Percentiles rank a stretch among this genome's conserved stretches.
These are phyloP conservation scores for Tetraselmis chui DNA, from an alignment of 139 green algal genomes.

Conservation along the genomic window DNA sequence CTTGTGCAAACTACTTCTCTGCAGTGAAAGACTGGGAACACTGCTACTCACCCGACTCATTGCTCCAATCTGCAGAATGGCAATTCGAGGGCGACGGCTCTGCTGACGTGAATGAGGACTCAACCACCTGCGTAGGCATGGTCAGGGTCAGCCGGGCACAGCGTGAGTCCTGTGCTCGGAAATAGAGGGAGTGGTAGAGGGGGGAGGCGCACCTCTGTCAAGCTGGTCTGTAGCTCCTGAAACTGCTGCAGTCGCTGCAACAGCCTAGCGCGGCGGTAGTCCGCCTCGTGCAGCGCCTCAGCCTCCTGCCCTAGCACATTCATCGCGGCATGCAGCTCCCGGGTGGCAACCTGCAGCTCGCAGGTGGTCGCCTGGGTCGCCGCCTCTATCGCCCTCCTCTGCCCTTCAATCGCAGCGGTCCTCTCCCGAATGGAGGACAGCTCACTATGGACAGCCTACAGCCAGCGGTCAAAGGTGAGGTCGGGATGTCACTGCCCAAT, in stretches of 20 bases:
- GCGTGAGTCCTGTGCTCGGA: too few species aligned
- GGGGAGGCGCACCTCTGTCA: not conserved
- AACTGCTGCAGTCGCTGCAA: not conserved
- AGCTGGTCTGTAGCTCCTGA: not conserved
- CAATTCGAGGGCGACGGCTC: not conserved
- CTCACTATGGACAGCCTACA: not conserved
- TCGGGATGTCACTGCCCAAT: too few species aligned
- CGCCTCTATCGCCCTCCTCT: not conserved
- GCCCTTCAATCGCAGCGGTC: not conserved
- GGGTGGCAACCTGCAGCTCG: not conserved
- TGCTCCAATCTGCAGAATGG: too few species aligned
- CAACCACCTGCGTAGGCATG: not conserved
- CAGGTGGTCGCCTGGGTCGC: not conserved
- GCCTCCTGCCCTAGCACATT: not conserved
- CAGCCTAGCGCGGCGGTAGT: not conserved
- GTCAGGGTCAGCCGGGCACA: too few species aligned
- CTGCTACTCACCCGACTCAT: too few species aligned
- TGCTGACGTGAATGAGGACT: not conserved
- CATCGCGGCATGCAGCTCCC: not conserved
- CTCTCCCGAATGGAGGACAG: not conserved
- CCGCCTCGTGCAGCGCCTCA: not conserved
- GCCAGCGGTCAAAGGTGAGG: too few species aligned
- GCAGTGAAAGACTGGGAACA: too few species aligned
- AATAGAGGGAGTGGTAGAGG: not conserved
- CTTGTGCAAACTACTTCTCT: too few species aligned